phyloP scores from a whole-genome alignment of 768 basidiomycete genomes.

The Trametes cingulata region DNA sequence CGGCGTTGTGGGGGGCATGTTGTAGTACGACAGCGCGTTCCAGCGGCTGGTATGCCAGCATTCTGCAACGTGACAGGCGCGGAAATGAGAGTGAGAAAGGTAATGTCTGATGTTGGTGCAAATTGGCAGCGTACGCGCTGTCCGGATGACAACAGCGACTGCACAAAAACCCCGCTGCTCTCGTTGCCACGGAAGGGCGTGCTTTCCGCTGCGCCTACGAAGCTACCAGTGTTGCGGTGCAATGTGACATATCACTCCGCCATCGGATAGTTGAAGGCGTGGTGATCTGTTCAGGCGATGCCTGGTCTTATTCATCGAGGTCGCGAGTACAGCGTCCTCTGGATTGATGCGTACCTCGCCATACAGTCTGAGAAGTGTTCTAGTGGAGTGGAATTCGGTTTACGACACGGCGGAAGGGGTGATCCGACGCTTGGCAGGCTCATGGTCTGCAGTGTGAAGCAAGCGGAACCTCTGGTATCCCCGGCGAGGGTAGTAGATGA shows the following conservation, averaged over 20 bases:
- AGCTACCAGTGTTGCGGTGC: background rate
- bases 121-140: background rate
- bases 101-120: background rate
- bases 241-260: background rate
- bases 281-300: too few relatives aligned
- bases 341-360: too few relatives aligned
- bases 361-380: too few relatives aligned
- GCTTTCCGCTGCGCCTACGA: background rate
- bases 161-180: background rate
- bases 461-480: too few relatives aligned
- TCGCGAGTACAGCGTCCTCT: too few relatives aligned
- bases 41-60: background rate
- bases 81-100: slow-evolving; percentile 9
- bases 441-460: too few relatives aligned
- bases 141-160: background rate
- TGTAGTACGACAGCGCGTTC: slow-evolving; percentile 36
- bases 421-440: too few relatives aligned
- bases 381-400: too few relatives aligned
- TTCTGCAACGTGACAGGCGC: background rate
- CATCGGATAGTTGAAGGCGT: background rate
- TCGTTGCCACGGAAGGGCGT: background rate
- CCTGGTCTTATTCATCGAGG: too few relatives aligned
- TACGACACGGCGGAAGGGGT: too few relatives aligned
- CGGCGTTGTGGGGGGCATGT: slow-evolving; percentile 66
- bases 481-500: too few relatives aligned